Percentiles rank a stretch among this genome's conserved stretches.
phyloP scores from a whole-genome alignment of 257 asterid genomes.

The Solanum chiquidenum region DNA sequence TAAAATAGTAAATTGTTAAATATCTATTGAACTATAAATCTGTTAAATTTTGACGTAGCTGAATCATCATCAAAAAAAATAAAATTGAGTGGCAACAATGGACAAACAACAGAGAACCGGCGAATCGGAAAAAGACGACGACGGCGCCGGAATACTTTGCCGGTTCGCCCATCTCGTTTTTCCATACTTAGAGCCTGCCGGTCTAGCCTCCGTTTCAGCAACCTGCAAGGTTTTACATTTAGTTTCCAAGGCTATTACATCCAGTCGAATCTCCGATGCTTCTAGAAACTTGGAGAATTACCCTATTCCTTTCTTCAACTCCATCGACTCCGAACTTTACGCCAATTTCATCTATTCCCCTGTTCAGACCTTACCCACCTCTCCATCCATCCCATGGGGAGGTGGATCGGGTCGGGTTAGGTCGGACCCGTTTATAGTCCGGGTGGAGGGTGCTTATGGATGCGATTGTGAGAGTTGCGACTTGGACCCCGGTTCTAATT shows the following conservation, averaged over 20 bases:
- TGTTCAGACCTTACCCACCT: conserved; percentile 24
- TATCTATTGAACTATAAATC: no score
- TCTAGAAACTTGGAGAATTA: conserved; percentile 50
- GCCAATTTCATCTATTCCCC: conserved; percentile 62
- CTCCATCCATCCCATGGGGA: conserved; percentile 31
- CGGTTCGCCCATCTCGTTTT: conserved; percentile 45
- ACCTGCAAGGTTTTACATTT: conserved; percentile 44
- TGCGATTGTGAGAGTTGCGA: conserved; percentile 47
- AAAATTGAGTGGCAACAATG: neutral
- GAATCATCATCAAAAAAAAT: no score
- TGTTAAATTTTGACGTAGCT: no score
- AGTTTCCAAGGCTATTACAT: conserved; percentile 34
- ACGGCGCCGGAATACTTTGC: neutral
- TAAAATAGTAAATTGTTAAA: neutral
- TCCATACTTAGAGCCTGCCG: conserved; percentile 49
- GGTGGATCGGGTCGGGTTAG: neutral
- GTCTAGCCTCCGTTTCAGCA: conserved; percentile 44
- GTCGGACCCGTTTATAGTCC: conserved; percentile 31
- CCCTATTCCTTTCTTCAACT: conserved; percentile 53
- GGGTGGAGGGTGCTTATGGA: conserved; percentile 32
- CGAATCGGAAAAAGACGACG: neutral
- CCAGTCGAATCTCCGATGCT: conserved; percentile 55
- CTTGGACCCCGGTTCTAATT: conserved; percentile 7
- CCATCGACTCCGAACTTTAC: conserved; percentile 36
- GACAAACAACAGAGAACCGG: neutral